These are phyloP conservation scores for Acacia melanoxylon DNA, from an alignment of 306 rosid genomes.

Conservation along the genomic window DNA sequence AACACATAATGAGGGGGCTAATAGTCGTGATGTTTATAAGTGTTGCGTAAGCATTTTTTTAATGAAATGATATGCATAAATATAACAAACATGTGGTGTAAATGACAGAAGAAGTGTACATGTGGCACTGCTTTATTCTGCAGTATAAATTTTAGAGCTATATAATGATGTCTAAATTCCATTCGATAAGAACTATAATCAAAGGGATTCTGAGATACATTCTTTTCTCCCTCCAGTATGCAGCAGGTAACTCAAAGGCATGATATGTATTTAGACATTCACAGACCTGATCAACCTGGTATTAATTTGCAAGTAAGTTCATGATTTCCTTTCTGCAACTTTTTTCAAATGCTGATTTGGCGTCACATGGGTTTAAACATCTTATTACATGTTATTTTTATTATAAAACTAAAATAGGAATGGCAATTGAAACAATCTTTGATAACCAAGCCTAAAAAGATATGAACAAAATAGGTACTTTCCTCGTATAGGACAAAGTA, in stretches of 20 bases:
- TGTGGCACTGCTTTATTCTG: not conserved
- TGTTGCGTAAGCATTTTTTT: not conserved
- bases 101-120: not conserved
- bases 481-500: not conserved
- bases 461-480: not conserved
- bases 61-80: not conserved
- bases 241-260: conserved; percentile 18
- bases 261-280: not conserved
- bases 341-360: not conserved
- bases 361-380: not conserved
- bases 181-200: not conserved
- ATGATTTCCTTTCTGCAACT: not conserved
- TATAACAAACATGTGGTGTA: not conserved
- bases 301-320: conserved; percentile 6
- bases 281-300: not conserved
- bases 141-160: not conserved
- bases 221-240: conserved; percentile 3
- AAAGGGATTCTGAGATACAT: not conserved
- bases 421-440: not conserved
- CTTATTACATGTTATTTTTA: not conserved
- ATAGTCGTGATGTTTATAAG: not conserved
- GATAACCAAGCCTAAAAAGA: not conserved
- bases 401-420: not conserved
- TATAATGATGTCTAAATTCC: not conserved
- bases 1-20: not conserved